A percentile compares a stretch with the other conserved stretches of the same genome.
Evolutionary conservation across 2,329 filamentous ascomycete species (phyloP).

Genomic region (Colletotrichum shisoi): DNA sequence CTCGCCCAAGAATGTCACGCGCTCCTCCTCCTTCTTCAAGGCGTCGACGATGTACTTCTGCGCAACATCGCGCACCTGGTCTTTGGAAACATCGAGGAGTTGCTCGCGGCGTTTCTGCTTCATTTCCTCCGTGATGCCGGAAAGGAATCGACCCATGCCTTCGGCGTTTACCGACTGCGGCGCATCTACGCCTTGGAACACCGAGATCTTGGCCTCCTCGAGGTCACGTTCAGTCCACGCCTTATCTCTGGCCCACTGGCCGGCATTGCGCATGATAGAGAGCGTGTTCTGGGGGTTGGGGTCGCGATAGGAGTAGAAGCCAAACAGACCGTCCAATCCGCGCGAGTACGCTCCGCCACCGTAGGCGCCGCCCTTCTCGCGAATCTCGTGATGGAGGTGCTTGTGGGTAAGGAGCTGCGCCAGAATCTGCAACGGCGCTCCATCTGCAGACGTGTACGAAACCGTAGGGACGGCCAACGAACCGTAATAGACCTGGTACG

Average conservation of each 20-base stretch:
- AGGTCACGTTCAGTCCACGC: constrained; percentile 84
- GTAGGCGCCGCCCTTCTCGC: constrained; percentile 96
- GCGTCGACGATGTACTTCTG: constrained; percentile 80
- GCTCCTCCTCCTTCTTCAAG: constrained; percentile 66
- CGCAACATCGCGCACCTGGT: constrained; percentile 81
- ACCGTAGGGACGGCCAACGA: constrained; percentile 82
- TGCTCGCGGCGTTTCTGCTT: constrained; percentile 82
- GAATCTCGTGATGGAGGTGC: constrained; percentile 94
- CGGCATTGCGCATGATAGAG: constrained; percentile 82
- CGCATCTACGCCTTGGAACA: constrained; percentile 92
- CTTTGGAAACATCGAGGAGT: constrained; percentile 82
- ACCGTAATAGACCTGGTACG: constrained; percentile 97
- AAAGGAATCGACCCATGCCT: constrained; percentile 85
- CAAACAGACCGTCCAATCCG: constrained; percentile 83
- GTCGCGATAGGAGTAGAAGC: constrained; percentile 96
- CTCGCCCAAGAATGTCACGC: constrained; percentile 80
- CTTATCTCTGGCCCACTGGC: constrained; percentile 81
- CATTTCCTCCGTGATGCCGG: constrained; percentile 87
- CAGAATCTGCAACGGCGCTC: constrained; percentile 85
- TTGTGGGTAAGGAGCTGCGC: constrained; percentile 95
- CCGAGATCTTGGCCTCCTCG: constrained; percentile 93
- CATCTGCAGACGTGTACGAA: constrained; percentile 77
- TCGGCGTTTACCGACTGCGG: constrained; percentile 87
- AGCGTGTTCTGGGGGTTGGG: constrained; percentile 92
- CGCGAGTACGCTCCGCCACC: constrained; percentile 88